phyloP scores from a whole-genome alignment of 2,329 filamentous ascomycete species.

The Lecanosticta acicola region DNA sequence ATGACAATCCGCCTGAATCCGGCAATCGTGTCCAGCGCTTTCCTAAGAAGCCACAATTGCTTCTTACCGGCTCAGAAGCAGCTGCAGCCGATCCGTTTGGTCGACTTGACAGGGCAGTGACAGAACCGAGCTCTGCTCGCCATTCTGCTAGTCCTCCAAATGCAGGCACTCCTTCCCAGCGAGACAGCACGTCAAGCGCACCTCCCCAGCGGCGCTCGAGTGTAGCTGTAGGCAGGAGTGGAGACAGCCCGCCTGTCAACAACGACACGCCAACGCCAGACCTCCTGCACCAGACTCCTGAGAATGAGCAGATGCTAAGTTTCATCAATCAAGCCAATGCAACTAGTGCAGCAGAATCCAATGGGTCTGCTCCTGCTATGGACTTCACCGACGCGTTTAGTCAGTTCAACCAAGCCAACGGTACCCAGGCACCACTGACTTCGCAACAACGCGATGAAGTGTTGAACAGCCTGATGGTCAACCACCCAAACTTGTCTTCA shows the following conservation, averaged over 20 bases:
- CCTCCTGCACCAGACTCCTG: slow-evolving; percentile 31
- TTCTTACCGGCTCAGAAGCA: slow-evolving; percentile 31
- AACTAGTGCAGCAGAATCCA: slow-evolving; percentile 31
- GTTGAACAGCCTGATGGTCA: slow-evolving; percentile 38
- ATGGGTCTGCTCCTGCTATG: slow-evolving; percentile 34
- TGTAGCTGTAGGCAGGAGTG: slow-evolving; percentile 5
- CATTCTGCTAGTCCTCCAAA: slow-evolving; percentile 24
- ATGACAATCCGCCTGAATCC: slow-evolving; percentile 37
- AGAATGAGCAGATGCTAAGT: slow-evolving; percentile 47
- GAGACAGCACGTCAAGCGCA: slow-evolving; percentile 15
- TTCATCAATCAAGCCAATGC: slow-evolving; percentile 45
- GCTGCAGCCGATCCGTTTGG: slow-evolving; percentile 30
- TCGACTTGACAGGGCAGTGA: slow-evolving; percentile 19
- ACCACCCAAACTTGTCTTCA: slow-evolving; percentile 38
- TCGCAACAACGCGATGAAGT: slow-evolving; percentile 44
- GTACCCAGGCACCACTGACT: slow-evolving; percentile 41
- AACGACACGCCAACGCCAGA: slow-evolving; percentile 37
- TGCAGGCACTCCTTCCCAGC: slow-evolving; percentile 13
- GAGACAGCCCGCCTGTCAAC: slow-evolving; percentile 35
- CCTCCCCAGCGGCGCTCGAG: slow-evolving; percentile 14
- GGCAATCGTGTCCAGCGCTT: slow-evolving; percentile 27
- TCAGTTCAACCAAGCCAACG: slow-evolving; percentile 44
- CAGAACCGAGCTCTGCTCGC: slow-evolving; percentile 25
- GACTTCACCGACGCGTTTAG: slow-evolving; percentile 45
- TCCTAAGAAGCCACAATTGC: slow-evolving; percentile 25